Conservation (phyloP, 768 basidiomycete genomes). For the Mycena venus region DNA sequence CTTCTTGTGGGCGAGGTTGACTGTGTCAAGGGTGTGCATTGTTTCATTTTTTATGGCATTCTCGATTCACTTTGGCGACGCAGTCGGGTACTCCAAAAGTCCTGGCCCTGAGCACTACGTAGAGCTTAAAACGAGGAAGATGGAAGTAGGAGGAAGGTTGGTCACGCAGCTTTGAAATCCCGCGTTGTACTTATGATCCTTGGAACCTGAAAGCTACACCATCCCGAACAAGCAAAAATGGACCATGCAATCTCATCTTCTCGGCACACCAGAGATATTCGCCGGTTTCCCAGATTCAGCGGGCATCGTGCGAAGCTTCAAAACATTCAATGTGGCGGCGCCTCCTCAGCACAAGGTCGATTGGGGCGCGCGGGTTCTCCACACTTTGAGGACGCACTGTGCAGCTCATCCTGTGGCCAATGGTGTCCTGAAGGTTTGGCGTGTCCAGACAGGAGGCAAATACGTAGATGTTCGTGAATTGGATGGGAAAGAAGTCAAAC, state of each 20-base stretch:
- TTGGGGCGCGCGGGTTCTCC: conserved; percentile 19
- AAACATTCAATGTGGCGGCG: neutral
- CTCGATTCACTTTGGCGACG: neutral
- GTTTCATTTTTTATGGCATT: too few relatives aligned
- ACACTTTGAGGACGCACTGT: neutral
- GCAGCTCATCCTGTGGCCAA: neutral
- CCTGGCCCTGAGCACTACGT: conserved; percentile 19
- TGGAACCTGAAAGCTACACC: neutral
- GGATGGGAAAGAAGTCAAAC: neutral
- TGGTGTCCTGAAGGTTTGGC: conserved; percentile 12
- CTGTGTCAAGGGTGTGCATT: conserved; percentile 17
- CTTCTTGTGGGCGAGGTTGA: conserved; percentile 28
- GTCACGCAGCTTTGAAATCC: neutral
- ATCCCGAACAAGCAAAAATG: neutral
- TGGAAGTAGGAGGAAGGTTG: neutral
- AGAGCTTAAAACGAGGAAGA: conserved; percentile 23
- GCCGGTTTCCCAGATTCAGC: neutral
- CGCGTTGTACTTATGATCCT: neutral
- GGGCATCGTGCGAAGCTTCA: neutral
- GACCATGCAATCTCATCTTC: conserved; percentile 23
- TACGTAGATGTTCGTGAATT: conserved; percentile 3
- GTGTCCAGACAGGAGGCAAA: neutral
- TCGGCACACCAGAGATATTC: conserved; percentile 12
- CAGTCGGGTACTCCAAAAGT: conserved; percentile 4
- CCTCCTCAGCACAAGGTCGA: neutral